Conservation (phyloP, 495 filamentous ascomycete genomes). For the Polyplosphaeria fusca region DNA sequence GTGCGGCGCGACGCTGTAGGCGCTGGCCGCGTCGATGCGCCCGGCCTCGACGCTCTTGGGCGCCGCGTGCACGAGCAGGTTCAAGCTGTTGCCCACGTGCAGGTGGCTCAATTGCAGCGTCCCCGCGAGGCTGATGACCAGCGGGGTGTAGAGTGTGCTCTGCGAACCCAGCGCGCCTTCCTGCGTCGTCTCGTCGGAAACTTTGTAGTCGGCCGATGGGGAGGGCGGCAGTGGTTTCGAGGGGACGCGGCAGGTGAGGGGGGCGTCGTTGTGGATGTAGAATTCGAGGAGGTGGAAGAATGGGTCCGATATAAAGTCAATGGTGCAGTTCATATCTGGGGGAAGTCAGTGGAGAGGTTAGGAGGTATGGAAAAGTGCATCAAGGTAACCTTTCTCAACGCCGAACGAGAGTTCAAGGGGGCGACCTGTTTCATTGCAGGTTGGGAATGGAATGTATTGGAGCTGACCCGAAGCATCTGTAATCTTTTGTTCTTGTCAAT, state of each 20-base stretch:
- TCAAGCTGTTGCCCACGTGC: constrained; percentile 85
- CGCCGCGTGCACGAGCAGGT: constrained; percentile 78
- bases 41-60: constrained; percentile 52
- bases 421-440: constrained; percentile 82
- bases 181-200: constrained; percentile 25
- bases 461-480: constrained; percentile 74
- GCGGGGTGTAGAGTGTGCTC: constrained; percentile 55
- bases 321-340: constrained; percentile 71
- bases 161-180: constrained; percentile 36
- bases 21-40: constrained; percentile 76
- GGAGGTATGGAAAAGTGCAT: neutral
- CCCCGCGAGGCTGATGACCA: constrained; percentile 83
- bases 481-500: constrained; percentile 54
- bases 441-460: constrained; percentile 88
- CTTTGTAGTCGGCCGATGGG: constrained; percentile 17
- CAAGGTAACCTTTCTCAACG: constrained; percentile 52
- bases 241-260: constrained; percentile 87
- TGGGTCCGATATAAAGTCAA: constrained; percentile 75
- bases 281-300: constrained; percentile 98
- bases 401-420: constrained; percentile 85
- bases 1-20: constrained; percentile 73
- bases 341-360: neutral
- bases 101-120: constrained; percentile 85
- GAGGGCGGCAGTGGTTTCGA: constrained; percentile 58
- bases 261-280: constrained; percentile 95